Evolutionary conservation across 257 asterid genomes (phyloP).

Genomic region (Anisodus acutangulus): DNA sequence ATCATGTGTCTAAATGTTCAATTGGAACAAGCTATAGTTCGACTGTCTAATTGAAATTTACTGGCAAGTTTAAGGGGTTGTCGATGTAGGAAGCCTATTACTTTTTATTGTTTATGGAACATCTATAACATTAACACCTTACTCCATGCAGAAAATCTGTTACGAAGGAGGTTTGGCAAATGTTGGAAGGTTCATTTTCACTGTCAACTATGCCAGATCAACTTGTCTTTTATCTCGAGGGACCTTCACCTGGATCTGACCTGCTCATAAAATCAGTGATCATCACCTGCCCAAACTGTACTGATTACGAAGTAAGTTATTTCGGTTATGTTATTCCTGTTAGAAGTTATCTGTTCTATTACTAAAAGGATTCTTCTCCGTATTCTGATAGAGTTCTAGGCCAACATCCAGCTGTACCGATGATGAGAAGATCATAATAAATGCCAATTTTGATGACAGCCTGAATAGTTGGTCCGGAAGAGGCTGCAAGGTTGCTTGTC

Average conservation of each 20-base stretch:
- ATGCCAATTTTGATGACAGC: constrained; percentile 70
- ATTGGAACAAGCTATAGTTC: too few relatives aligned
- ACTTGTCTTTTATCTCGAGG: constrained; percentile 79
- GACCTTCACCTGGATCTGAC: constrained; percentile 86
- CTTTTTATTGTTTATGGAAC: constrained; percentile 19
- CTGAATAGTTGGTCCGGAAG: constrained; percentile 80
- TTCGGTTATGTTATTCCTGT: constrained; percentile 23
- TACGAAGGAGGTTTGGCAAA: constrained; percentile 62
- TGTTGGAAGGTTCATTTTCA: constrained; percentile 75
- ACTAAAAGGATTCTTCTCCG: background rate
- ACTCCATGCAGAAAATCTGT: constrained; percentile 58
- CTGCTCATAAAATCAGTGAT: constrained; percentile 74
- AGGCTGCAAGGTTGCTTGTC: constrained; percentile 77
- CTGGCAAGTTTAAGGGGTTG: too few relatives aligned
- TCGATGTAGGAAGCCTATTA: background rate
- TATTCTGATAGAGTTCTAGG: constrained; percentile 45
- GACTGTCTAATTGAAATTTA: too few relatives aligned
- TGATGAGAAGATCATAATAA: constrained; percentile 58
- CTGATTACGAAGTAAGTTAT: constrained; percentile 54
- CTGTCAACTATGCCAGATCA: constrained; percentile 59
- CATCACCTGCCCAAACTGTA: constrained; percentile 45
- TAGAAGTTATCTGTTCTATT: background rate
- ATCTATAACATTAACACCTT: constrained; percentile 29
- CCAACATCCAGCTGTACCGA: constrained; percentile 43
- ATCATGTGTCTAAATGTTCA: too few relatives aligned